Conservation (phyloP, 306 rosid species). For the Begonia peltatifolia region DNA sequence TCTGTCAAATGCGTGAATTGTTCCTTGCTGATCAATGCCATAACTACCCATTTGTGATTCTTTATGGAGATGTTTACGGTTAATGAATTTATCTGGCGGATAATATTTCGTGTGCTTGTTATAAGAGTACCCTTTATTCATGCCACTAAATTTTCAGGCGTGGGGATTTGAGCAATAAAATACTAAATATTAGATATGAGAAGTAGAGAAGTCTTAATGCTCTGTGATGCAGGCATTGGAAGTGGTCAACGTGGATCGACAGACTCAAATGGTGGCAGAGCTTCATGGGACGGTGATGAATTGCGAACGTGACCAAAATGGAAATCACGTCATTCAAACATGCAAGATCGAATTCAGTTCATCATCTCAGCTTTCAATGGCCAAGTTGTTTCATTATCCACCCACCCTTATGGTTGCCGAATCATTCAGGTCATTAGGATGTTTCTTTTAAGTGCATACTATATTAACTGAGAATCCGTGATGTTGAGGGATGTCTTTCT, state of each 20-base stretch:
- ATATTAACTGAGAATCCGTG: conserved; percentile 6
- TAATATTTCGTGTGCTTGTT: neutral
- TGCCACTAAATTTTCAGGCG: neutral
- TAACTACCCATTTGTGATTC: too few species aligned
- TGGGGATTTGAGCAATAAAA: neutral
- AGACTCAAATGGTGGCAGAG: conserved; percentile 78
- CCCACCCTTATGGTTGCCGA: conserved; percentile 97
- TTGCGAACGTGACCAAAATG: conserved; percentile 94
- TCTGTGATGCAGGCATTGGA: conserved; percentile 66
- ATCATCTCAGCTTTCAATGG: conserved; percentile 83
- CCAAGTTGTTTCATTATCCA: conserved; percentile 83
- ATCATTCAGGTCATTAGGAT: conserved; percentile 73
- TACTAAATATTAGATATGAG: neutral
- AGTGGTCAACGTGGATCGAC: conserved; percentile 67
- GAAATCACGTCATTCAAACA: conserved; percentile 92
- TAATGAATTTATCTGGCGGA: neutral
- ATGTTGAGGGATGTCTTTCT: conserved; percentile 14
- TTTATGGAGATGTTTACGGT: too few species aligned
- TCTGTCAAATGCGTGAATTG: too few species aligned
- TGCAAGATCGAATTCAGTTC: conserved; percentile 81
- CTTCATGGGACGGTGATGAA: conserved; percentile 78
- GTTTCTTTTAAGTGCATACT: neutral
- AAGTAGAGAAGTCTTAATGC: neutral
- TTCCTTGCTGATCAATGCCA: too few species aligned
- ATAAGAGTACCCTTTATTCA: neutral